Evolutionary conservation across 2,329 filamentous ascomycete genomes (phyloP), one percentile per base, ranked within the genome.

Genomic region (Davidsoniella eucalypti): DNA sequence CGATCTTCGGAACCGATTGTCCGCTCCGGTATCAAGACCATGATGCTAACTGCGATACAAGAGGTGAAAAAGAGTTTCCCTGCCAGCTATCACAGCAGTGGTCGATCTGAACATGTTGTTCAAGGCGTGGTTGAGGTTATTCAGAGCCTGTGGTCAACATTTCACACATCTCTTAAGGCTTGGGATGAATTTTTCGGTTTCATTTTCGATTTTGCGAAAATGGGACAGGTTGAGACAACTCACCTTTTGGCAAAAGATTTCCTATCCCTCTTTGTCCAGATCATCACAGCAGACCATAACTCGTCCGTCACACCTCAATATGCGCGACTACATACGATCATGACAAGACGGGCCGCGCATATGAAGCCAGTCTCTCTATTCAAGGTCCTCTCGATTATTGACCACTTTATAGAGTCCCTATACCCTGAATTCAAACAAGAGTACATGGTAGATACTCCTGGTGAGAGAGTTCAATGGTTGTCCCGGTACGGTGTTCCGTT

Each of bases 101-200:
- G 48, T 56, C 51, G 56, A 3, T 59, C 64, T 21, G 47, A 58
- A 12, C 57, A 55, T 5, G 58, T 69, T 8, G 57, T 73, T 18
- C 58, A 61, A 23, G 59, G 61, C 2, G 61, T 65, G 4, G 61
- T 78, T 39, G 57, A 58, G 16, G 64, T 76, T 18, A 67, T 87
- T 46, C 65, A 69, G 26, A 61, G 69, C 18, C 61, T 85, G 3
- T 86, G 78, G 75, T 65, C 71, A 2, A 67, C 64, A n/a, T 77
- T 87, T 51, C 77, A 84, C 53, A 63, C 67, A 2, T 68, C 72
- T 43, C 66, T 77, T 25, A 75, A 79, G 51, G 74, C 82, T 2
- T 92, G 85, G 85, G 75, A 80, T 40, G 84, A 90, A 58, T 81
- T 82, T 52, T 90, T 90, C 59, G 73, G 74, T 10, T 71, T 83